Evolutionary conservation across 805 yeast species (phyloP), one percentile per base, ranked within the genome.

Genomic region (Saturnispora saitoi): DNA sequence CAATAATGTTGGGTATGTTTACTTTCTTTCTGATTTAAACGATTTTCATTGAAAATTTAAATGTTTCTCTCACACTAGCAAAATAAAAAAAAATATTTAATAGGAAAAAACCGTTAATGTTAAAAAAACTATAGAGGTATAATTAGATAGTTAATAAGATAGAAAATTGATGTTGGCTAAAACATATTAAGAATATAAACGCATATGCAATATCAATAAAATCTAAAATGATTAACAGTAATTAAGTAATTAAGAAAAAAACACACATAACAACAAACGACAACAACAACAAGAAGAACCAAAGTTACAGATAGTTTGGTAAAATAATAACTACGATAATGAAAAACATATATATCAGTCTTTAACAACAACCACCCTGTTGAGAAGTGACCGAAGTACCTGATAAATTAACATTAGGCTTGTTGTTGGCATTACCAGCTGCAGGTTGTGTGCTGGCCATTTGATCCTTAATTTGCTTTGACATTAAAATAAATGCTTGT

Each of bases 401-500:
- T 61, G 80, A 76, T 65, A 85, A 72, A 66, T 83, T 84, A 54
- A 86, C 87, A 59, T 77, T 75, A 42, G 81, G 76, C 66, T 81
- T 83, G 55, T 73, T 76, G 57, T 60, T 55, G 3, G 59, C 47
- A 48, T 59, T 60, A 36, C 58, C 60, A 4, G 52, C 48, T 58
- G 70, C 67, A 51, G 72, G 75, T 58, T 71, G 77, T 62, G 77
- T 70, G 56, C 73, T 82, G 38, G 91, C 83, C 87, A 93, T 88
- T 64, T 89, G 89, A 56, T 95, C 93, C 75, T 93, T 93, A 66
- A 93, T 93, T 68, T 93, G 97, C 68, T 95, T 85, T 10, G 98
- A 95, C 99, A 93, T 93, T 57, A 96, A 89, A 75, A 87, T 81
- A 72, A 93, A 93, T 11, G 98, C 98, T 69, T 93, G 96, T 69